Base-by-base conservation (phyloP, 2,329 filamentous ascomycete species). In the Penicillium hesseltinei region DNA sequence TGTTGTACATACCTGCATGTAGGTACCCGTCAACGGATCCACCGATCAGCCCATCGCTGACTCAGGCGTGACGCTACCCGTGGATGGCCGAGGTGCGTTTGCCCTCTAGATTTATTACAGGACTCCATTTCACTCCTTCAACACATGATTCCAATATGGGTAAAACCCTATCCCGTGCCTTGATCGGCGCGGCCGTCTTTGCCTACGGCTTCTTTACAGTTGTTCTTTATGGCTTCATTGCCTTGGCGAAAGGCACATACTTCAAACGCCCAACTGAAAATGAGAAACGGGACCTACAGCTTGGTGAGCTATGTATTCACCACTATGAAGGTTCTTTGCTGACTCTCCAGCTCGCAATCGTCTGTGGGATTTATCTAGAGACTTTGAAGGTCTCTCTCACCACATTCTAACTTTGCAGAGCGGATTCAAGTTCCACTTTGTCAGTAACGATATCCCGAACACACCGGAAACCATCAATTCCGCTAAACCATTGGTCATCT, bases 361-460 rank as follows among this genome's bases (percentile, higher is more conserved):
- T 39, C 75, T 84, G 62, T 86, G 83, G 83, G 78, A 81, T 59
- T 73, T 85, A 9, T 77, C 77, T 13, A 76, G 77, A 50, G 69
- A 76, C n/a, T 75, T 76, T 35, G 72, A 73, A 11, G 77, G 76
- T 17, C 74, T 83, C 42, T 74, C 70, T 23, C 84, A 86, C 67
- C 72, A 77, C 29, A 83, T 85, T 62, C 73, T 82, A 59, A 79
- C 73, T 43, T 73, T 83, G 15, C 72, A 72, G 38, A 77, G 74
- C 57, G 80, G 81, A 0, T 73, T 79, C 59, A 80, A 79, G 61
- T 77, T 86, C 29, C 84, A 86, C 66, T 85, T 85, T 63, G 72
- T 85, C 52, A 74, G 75, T 64, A 82, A 73, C 64, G 59, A 74
- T 60, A 51, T 62, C 10, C 54, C 62, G 4, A 56, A 60, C 44